Evolutionary conservation across 441 rosid species (phyloP).

Genomic region (Gossypium armourianum): DNA sequence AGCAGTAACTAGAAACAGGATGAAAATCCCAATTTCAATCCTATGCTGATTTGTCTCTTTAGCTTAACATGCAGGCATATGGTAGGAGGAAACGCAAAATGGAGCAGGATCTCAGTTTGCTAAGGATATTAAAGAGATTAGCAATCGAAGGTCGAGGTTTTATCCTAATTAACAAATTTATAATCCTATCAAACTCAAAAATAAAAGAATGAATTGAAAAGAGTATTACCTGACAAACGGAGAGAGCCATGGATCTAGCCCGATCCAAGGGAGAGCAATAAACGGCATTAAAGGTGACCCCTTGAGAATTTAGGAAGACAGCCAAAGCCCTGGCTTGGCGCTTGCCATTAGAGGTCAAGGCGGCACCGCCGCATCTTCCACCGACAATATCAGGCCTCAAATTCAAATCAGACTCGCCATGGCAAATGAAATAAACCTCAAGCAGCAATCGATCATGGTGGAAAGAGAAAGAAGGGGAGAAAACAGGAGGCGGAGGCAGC

Average conservation of each 20-base stretch:
- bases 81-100: not conserved
- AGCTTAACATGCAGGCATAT: not conserved
- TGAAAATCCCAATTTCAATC: not conserved
- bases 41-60: not conserved
- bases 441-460: conserved; percentile 37
- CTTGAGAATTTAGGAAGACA: conserved; percentile 63
- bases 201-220: not conserved
- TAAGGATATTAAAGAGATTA: not conserved
- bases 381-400: conserved; percentile 64
- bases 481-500: conserved; percentile 36
- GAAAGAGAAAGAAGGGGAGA: conserved; percentile 36
- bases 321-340: conserved; percentile 90
- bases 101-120: not conserved
- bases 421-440: conserved; percentile 63
- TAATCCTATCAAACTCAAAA: not conserved
- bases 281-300: conserved; percentile 55
- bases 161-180: not conserved
- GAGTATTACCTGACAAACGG: conserved; percentile 56
- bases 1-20: not conserved
- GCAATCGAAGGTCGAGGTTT: not conserved
- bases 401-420: conserved; percentile 66
- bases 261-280: conserved; percentile 76
- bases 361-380: conserved; percentile 63
- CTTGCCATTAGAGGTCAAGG: conserved; percentile 60
- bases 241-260: conserved; percentile 64